Evolutionary conservation across 495 filamentous ascomycete genomes (phyloP), one percentile per base, ranked within the genome.

Genomic region (Podospora tetraspora): DNA sequence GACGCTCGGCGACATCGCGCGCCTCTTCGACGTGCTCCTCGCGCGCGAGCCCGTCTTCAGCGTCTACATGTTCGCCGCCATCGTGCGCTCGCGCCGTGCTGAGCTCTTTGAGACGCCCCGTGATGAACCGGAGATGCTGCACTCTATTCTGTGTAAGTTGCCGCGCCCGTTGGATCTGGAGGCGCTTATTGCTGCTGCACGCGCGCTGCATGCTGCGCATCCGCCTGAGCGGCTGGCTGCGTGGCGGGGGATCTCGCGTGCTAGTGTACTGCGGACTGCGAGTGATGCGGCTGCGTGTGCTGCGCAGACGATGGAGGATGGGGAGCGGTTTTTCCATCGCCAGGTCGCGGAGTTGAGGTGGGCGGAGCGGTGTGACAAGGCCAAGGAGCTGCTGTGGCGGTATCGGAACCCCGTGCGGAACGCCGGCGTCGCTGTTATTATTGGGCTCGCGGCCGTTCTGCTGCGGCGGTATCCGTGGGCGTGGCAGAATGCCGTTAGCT

Each of bases 71-170:
- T 97, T 97, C 78, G 92, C 93, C 21, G 89, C 92, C 72, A 93
- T 97, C 64, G 86, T 97, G 24, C 83, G 96, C 13, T 86, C 87
- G 23, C 88, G 95, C 25, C 89, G 89, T 63, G 85, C 86, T 29
- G 92, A 97, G 75, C 83, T 99, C 1, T 84, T 98, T 66, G 90
- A 91, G 32, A 92, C 92, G 13, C 89, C 92, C 0, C 76, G 81
- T 21, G 91, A 97, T 63, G 95, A 99, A 75, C 91, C 92, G 13
- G 96, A 97, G 74, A 97, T 99, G 88, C 85, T 99, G 21, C 93
- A 97, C 77, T 91, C 88, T 60, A 88, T 90, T 7, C 85, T 99
- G 3, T 94, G 91, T 5, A 97, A 96, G 76, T 84, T 99, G 2
- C 95, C 95, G 0, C 85, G 84, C 59, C 89, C 91, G 11, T 83